These are phyloP conservation scores for Austroboletus festivus DNA, from an alignment of 768 basidiomycete genomes.

Conservation along the genomic window DNA sequence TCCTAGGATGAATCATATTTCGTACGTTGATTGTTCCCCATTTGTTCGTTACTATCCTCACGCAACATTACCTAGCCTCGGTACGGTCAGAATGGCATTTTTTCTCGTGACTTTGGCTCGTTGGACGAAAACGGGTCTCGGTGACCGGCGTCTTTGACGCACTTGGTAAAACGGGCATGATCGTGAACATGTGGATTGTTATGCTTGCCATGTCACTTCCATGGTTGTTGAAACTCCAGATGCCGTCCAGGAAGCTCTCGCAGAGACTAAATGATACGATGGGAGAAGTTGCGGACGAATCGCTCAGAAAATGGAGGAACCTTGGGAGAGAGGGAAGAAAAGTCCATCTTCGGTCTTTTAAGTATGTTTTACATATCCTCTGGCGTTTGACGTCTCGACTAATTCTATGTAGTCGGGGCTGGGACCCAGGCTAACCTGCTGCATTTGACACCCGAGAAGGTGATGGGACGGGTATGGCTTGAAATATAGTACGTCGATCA, in stretches of 20 bases:
- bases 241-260: slow-evolving; percentile 21
- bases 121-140: slow-evolving; percentile 34
- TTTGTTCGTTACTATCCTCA: no score
- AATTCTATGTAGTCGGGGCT: slow-evolving; percentile 33
- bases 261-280: slow-evolving; percentile 28
- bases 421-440: slow-evolving; percentile 29
- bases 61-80: slow-evolving; percentile 33
- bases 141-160: slow-evolving; percentile 28
- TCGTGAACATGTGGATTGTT: slow-evolving; percentile 10
- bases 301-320: slow-evolving; percentile 31
- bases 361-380: slow-evolving; percentile 19
- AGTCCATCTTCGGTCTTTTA: slow-evolving; percentile 38
- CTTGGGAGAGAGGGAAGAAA: slow-evolving; percentile 31
- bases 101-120: slow-evolving; percentile 44
- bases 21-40: slow-evolving; percentile 29
- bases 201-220: slow-evolving; percentile 32
- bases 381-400: background rate
- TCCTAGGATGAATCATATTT: slow-evolving; percentile 43
- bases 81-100: slow-evolving; percentile 43
- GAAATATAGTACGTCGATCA: background rate
- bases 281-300: slow-evolving; percentile 32
- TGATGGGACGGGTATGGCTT: slow-evolving; percentile 31
- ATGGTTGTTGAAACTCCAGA: slow-evolving; percentile 31
- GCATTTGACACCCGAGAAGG: slow-evolving; percentile 39
- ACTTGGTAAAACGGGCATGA: slow-evolving; percentile 13